phyloP scores from a whole-genome alignment of 225 moss, liverwort and hornwort species.

The Sphagnum tenellum region DNA sequence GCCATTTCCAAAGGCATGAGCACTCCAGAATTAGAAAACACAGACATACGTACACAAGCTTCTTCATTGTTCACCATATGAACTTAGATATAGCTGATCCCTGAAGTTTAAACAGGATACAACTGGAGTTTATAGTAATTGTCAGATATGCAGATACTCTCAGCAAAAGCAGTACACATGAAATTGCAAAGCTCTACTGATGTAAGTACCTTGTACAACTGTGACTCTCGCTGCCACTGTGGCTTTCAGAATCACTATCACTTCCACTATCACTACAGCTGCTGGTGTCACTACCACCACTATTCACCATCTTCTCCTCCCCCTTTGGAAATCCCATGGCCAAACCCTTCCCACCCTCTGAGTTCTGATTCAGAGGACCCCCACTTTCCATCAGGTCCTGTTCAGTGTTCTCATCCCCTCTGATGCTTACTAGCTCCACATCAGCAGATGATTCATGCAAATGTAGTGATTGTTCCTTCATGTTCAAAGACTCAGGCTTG shows the following conservation, averaged over 20 bases:
- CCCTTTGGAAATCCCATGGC: slow-evolving; percentile 39
- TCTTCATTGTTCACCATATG: no score
- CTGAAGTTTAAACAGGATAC: no score
- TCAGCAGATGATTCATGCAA: slow-evolving; percentile 24
- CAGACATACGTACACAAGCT: no score
- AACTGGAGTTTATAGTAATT: no score
- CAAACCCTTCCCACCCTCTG: slow-evolving; percentile 19
- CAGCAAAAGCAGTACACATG: not conserved
- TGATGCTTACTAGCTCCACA: slow-evolving; percentile 43
- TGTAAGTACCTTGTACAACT: slow-evolving; percentile 46
- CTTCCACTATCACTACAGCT: slow-evolving; percentile 59
- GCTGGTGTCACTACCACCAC: slow-evolving; percentile 74
- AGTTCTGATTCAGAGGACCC: slow-evolving; percentile 9
- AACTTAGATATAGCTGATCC: no score
- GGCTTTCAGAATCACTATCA: slow-evolving; percentile 70
- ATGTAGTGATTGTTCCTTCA: slow-evolving; percentile 16
- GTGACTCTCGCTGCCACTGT: slow-evolving; percentile 75
- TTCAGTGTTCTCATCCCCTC: slow-evolving; percentile 53
- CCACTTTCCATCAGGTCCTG: slow-evolving; percentile 29
- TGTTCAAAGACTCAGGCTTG: slow-evolving; percentile 13
- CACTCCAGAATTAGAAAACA: no score
- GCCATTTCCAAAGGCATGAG: no score
- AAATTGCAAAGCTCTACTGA: not conserved
- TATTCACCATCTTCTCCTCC: slow-evolving; percentile 33
- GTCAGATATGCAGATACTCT: no score